Evolutionary conservation across 2,329 filamentous ascomycete species (phyloP), one percentile per base, ranked within the genome.

Genomic region (Fusarium annulatum): DNA sequence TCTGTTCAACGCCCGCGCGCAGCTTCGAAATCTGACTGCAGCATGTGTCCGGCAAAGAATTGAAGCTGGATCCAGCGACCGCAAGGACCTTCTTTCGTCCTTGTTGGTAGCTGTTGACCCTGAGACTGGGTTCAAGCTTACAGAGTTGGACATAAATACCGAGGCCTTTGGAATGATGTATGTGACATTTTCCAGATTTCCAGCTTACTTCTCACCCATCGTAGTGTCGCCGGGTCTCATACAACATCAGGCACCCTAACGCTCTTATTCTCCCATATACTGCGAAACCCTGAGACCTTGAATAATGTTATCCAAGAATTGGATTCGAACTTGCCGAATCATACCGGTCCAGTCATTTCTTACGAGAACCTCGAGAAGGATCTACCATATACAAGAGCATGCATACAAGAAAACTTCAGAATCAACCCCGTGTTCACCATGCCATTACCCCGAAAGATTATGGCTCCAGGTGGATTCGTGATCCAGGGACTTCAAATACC

Each of bases 271-370:
- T 36, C 34, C 9, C 49, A 38, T 28, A 0, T 53, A 7, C 5
- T 38, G 2, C 18, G 5, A 7, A 53, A 26, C 23, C 18, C 23
- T 2, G 9, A 28, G 8, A 9, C 7, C 5, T 10, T 53, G 6
- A 6, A 38, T 0, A 21, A 11, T 4, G 23, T 53, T 5, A 12
- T 21, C 4, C 9, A 21, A 53, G 51, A 53, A 11, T 12, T 38
- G 8, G 34, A 38, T 38, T 16, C 23, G 4, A 38, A 21, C 3
- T 26, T 53, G 0, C 8, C 23, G 7, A 10, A 38, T 9, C 3
- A 38, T 10, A 12, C 6, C 0, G 16, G 18, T 8, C 23, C 0
- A 28, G 51, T n/a, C 2, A n/a, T 28, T 9, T 5, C 51, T 2
- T 53, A 28, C 10, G 4, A 8, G 1, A 6, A 23, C 14, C 51